Evolutionary conservation across 2,329 filamentous ascomycete species (phyloP), one percentile per base, ranked within the genome.

Genomic region (Ceratocystis lukuohia): DNA sequence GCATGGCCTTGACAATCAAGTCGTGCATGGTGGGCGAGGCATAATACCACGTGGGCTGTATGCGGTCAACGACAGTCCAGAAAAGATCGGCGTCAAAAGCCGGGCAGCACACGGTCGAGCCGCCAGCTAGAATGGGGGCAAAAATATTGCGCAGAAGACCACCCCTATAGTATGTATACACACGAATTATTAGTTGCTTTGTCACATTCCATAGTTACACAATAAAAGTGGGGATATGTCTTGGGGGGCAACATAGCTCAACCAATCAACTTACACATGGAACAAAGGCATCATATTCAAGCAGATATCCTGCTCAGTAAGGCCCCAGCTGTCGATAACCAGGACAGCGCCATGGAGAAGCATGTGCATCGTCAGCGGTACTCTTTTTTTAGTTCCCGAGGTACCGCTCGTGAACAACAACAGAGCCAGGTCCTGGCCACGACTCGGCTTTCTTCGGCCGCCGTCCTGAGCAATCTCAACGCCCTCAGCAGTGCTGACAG

Each of bases 251-350:
- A 41, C 37, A 41, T 41, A 33, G 30, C 37, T 10, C 12, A 12
- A 15, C 37, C 37, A 41, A 41, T 41, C 20, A 25, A 76, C 79
- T 74, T 75, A 80, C 77, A 82, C 75, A 71, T 84, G 81, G 71
- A 82, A 81, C 5, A 84, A 72, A 0, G 82, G 81, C 81, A 84
- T 84, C 79, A 83, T 82, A 70, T 84, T 84, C 28, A 83, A 71
- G 70, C 81, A 84, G 0, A 78, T 75, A 69, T 83, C 81, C 1
- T 72, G 71, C 1, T 74, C 70, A 1, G 72, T 76, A 20, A 84
- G 70, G 1, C 77, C 79, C 79, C 81, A 83, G 0, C 80, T 82
- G 20, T 81, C 77, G 33, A 82, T 78, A 4, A 83, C 80, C 66
- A 80, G 80, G 1, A 77, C 75, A 2, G 82, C 77, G 1, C 82